These are phyloP conservation scores for Coriaria nepalensis DNA, from an alignment of 306 rosid species.

Conservation along the genomic window DNA sequence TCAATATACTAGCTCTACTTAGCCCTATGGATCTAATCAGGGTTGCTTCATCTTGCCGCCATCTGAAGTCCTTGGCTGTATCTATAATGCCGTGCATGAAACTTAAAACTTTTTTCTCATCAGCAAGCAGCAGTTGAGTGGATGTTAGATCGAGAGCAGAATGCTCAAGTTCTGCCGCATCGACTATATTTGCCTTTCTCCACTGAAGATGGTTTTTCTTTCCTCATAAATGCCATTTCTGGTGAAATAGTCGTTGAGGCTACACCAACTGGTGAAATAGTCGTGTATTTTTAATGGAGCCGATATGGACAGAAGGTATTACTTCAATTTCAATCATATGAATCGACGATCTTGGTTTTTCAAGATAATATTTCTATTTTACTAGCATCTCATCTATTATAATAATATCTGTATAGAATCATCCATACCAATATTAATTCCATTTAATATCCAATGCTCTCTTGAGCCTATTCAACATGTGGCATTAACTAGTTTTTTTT, in stretches of 20 bases:
- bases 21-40: constrained; percentile 52
- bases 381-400: too few relatives aligned
- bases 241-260: constrained; percentile 62
- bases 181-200: constrained; percentile 55
- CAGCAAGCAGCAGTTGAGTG: constrained; percentile 84
- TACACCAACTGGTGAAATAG: constrained; percentile 69
- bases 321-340: constrained; percentile 1
- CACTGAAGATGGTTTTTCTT: constrained; percentile 64
- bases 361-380: too few relatives aligned
- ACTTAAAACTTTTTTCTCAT: constrained; percentile 82
- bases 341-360: too few relatives aligned
- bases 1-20: constrained; percentile 40
- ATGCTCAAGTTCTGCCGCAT: constrained; percentile 47
- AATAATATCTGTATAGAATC: too few relatives aligned
- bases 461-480: not conserved
- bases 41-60: constrained; percentile 67
- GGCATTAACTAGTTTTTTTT: constrained; percentile 10
- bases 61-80: constrained; percentile 55
- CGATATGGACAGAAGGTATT: constrained; percentile 92
- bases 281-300: constrained; percentile 86
- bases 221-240: constrained; percentile 53
- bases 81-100: constrained; percentile 80
- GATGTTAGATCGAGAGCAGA: constrained; percentile 92
- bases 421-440: too few relatives aligned
- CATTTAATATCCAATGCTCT: too few relatives aligned